phyloP scores from a whole-genome alignment of 2,329 filamentous ascomycete species.

The Claviceps lovelessii region DNA sequence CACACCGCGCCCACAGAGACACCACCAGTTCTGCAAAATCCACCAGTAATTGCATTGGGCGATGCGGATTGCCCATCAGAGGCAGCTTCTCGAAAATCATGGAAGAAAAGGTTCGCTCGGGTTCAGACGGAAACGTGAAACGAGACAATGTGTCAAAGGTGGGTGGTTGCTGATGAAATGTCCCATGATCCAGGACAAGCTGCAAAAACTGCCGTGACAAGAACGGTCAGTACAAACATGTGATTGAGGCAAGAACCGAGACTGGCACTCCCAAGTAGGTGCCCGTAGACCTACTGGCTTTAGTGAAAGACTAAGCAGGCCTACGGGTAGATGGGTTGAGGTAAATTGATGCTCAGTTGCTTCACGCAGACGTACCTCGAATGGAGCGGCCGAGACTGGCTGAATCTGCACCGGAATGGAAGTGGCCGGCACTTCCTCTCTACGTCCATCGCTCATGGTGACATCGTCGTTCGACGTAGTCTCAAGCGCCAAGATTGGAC shows the following conservation, averaged over 20 bases:
- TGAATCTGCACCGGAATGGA: constrained; percentile 11
- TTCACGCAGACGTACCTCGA: constrained; percentile 27
- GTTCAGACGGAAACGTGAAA: constrained; percentile 50
- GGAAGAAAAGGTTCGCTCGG: constrained; percentile 41
- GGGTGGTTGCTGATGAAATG: constrained; percentile 38
- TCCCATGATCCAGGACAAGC: constrained; percentile 48
- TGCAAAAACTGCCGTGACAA: constrained; percentile 38
- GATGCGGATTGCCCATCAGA: constrained; percentile 33
- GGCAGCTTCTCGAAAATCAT: constrained; percentile 55
- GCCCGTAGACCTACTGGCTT: no score
- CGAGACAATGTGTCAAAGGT: constrained; percentile 55
- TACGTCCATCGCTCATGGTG: constrained; percentile 19
- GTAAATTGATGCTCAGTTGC: not conserved
- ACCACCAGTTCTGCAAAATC: constrained; percentile 52
- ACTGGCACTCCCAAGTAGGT: no score
- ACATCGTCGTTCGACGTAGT: constrained; percentile 32
- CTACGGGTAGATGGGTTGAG: not conserved
- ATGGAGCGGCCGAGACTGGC: constrained; percentile 19
- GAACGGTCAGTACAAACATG: not conserved
- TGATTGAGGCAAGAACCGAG: not conserved
- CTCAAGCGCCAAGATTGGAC: constrained; percentile 49
- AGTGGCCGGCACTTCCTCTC: constrained; percentile 5
- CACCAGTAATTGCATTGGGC: constrained; percentile 41
- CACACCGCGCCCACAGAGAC: constrained; percentile 53
- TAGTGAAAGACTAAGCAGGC: no score